Evolutionary conservation across 768 basidiomycete species (phyloP).

Genomic region (Termitomyces sp.): DNA sequence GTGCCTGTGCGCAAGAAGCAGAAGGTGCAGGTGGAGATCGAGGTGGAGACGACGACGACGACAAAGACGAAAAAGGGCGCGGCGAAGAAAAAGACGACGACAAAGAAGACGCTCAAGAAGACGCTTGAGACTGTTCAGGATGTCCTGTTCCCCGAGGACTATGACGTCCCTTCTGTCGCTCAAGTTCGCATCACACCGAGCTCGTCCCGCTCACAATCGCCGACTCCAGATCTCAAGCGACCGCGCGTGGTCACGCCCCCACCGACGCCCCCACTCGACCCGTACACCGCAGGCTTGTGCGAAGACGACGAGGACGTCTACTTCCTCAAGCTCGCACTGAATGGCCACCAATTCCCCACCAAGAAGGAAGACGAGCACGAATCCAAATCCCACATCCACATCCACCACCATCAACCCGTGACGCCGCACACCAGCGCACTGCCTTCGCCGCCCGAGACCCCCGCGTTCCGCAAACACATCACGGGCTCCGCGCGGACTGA

Average conservation of each 20-base stretch:
- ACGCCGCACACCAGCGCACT: constrained; percentile 7
- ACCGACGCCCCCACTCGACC: constrained; percentile 50
- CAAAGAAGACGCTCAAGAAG: constrained; percentile 36
- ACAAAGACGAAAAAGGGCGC: constrained; percentile 27
- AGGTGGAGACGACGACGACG: constrained; percentile 21
- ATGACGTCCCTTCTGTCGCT: constrained; percentile 44
- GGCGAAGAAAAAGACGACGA: constrained; percentile 34
- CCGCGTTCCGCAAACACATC: constrained; percentile 67
- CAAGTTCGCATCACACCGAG: constrained; percentile 43
- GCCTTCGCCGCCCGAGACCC: constrained; percentile 32
- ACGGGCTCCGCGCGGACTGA: constrained; percentile 91
- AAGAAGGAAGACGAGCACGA: constrained; percentile 18
- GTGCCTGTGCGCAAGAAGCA: constrained; percentile 44
- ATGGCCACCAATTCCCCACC: constrained; percentile 27
- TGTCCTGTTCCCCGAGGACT: constrained; percentile 47
- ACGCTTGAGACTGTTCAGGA: constrained; percentile 33
- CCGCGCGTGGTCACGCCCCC: constrained; percentile 29
- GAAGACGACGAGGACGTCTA: constrained; percentile 90
- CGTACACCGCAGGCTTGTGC: constrained; percentile 52
- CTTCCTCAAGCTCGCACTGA: constrained; percentile 61
- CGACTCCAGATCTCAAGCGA: constrained; percentile 27
- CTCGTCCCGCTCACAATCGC: constrained; percentile 47
- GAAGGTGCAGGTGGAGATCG: constrained; percentile 23
- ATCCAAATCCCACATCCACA: neutral
- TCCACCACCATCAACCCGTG: neutral